Percentiles rank a stretch among this genome's conserved stretches.
These are phyloP conservation scores for Aeminium ludgeri DNA, from an alignment of 495 filamentous ascomycete species.

Conservation along the genomic window DNA sequence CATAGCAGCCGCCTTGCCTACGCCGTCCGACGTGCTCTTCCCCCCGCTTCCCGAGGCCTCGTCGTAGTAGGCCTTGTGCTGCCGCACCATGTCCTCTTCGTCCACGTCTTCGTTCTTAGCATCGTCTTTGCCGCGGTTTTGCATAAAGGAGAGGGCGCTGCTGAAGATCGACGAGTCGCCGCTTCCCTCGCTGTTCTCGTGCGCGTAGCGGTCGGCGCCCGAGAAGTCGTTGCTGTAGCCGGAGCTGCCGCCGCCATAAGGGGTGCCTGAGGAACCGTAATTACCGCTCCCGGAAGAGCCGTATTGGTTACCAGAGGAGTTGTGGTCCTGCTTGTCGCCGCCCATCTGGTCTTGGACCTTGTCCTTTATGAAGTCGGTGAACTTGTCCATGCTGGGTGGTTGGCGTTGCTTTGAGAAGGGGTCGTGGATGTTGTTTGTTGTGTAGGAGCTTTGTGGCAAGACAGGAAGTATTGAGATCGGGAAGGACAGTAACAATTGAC, in stretches of 20 bases:
- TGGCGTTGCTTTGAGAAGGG: no score
- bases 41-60: conserved; percentile 22
- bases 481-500: no score
- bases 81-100: conserved; percentile 36
- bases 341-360: no score
- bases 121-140: conserved; percentile 21
- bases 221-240: conserved; percentile 31
- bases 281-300: no score
- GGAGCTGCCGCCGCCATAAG: conserved; percentile 21
- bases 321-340: no score
- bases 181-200: conserved; percentile 32
- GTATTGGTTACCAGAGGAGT: no score
- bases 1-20: conserved; percentile 48
- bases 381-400: no score
- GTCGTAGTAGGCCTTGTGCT: conserved; percentile 42
- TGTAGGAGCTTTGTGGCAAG: no score
- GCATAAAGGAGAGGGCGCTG: conserved; percentile 32
- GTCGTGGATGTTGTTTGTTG: no score
- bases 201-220: conserved; percentile 33
- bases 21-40: conserved; percentile 18
- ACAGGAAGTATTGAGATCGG: no score
- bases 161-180: conserved; percentile 32
- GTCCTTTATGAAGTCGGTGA: no score
- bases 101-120: conserved; percentile 34
- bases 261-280: conserved; percentile 7